Base-by-base conservation (phyloP, 78 protist species). In the Dictyostelium capitatum region DNA sequence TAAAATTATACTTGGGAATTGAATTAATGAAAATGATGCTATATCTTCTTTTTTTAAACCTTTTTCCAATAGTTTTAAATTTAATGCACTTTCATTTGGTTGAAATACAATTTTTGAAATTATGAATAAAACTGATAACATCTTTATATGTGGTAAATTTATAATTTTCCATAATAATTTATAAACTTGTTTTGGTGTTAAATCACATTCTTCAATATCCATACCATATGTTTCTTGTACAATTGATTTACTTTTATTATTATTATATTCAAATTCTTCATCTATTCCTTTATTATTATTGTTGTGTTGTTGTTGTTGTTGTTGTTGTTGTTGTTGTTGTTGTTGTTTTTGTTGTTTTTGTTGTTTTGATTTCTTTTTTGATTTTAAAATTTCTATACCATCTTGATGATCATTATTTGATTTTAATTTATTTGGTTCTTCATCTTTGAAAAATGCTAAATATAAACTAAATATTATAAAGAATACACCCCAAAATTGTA, bases 31-130 rank as follows among this genome's bases (percentile, higher is more conserved):
- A 54, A 87, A 87, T 11, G 82, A 50, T 2, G 95, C 97, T 0
- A 95, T 72, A 25, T 91, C 80, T 80, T 83, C 92, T 51, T 77
- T 89, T 32, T 79, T 62, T 65, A 95, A 80, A 6, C 97, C 96
- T 51, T 54, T 73, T 25, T 97, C 96, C 1, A 95, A 43, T 14
- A 97, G 80, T 67, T 93, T 67, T 69, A 97, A 23, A 7, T 73
- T 78, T 19, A 79, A 59, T 65, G 87, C 82, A 46, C 80, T 64
- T 19, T 73, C 93, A 84, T 83, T 78, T 43, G 92, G 41, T 77
- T 73, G 89, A 59, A 77, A 80, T 3, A 80, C 90, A 10, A 80
- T 56, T 32, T 91, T 91, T 50, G 82, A 43, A 14, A 74, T 23
- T 7, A 83, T 37, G 56, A 92, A 82, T n/a, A 92, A 8, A 5